Evolutionary conservation across 164 flowering plant species (phyloP).

Genomic region (Echeveria elegans): DNA sequence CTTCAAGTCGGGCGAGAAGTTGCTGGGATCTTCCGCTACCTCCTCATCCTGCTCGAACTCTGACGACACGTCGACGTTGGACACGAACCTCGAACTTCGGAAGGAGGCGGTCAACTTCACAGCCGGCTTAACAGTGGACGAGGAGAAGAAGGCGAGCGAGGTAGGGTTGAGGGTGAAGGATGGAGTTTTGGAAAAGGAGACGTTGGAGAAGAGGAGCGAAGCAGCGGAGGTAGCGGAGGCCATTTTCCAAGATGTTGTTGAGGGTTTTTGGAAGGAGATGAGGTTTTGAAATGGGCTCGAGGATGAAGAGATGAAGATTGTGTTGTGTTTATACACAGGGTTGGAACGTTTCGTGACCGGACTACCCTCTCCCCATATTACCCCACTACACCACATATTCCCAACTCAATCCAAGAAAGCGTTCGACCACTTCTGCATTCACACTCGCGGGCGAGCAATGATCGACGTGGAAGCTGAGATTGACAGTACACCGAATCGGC

Average conservation of each 20-base stretch:
- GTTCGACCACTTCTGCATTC: too few species aligned
- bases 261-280: conserved; percentile 1
- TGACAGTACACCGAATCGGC: too few species aligned
- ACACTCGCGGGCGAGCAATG: too few species aligned
- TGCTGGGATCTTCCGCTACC: conserved; percentile 14
- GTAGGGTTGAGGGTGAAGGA: not conserved
- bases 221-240: not conserved
- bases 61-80: conserved; percentile 1
- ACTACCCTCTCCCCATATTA: too few species aligned
- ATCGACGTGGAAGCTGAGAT: too few species aligned
- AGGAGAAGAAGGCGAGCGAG: not conserved
- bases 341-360: not conserved
- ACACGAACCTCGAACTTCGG: not conserved
- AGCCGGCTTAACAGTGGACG: not conserved
- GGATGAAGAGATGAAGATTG: not conserved
- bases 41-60: conserved; percentile 21
- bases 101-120: not conserved
- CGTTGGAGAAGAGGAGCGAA: not conserved
- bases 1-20: conserved; percentile 49
- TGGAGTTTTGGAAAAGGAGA: not conserved
- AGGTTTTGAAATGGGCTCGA: conserved; percentile 4
- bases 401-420: too few species aligned
- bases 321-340: conserved; percentile 6
- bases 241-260: not conserved
- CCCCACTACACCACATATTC: too few species aligned